These are phyloP conservation scores for Aspergillus tubingensis DNA, from an alignment of 2,329 filamentous ascomycete genomes.

Conservation along the genomic window DNA sequence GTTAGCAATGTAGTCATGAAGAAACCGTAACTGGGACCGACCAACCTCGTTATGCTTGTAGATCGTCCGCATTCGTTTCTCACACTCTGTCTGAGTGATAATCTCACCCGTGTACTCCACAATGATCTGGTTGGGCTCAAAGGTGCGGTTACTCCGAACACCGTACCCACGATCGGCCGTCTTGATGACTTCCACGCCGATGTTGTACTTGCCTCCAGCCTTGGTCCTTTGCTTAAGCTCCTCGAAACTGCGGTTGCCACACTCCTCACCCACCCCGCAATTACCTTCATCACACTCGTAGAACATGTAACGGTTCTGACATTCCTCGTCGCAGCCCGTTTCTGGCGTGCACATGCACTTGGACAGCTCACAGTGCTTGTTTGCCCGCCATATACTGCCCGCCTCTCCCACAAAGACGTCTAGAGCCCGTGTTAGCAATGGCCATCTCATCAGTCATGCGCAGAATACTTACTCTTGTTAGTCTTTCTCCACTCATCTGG, in stretches of 20 bases:
- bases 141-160: conserved; percentile 85
- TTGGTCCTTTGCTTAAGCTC: conserved; percentile 73
- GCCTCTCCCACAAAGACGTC: conserved; percentile 90
- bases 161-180: conserved; percentile 86
- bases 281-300: conserved; percentile 94
- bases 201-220: conserved; percentile 79
- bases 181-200: conserved; percentile 94
- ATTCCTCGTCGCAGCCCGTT: conserved; percentile 82
- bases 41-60: conserved; percentile 92
- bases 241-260: conserved; percentile 85
- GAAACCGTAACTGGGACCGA: conserved; percentile 8
- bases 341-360: conserved; percentile 76
- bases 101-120: conserved; percentile 99
- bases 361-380: conserved; percentile 71
- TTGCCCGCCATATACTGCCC: conserved; percentile 76
- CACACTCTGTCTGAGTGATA: conserved; percentile 91
- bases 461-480: conserved; percentile 71
- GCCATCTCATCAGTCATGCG: neutral
- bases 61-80: conserved; percentile 85
- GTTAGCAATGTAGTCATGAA: conserved; percentile 15
- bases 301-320: conserved; percentile 94
- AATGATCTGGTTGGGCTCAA: conserved; percentile 89
- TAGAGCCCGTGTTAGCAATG: conserved; percentile 46
- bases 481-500: conserved; percentile 91
- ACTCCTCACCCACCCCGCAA: conserved; percentile 77